Percentiles rank a stretch among this genome's conserved stretches.
Evolutionary conservation across 2,329 filamentous ascomycete genomes (phyloP).

Genomic region (Diaporthe velutina): DNA sequence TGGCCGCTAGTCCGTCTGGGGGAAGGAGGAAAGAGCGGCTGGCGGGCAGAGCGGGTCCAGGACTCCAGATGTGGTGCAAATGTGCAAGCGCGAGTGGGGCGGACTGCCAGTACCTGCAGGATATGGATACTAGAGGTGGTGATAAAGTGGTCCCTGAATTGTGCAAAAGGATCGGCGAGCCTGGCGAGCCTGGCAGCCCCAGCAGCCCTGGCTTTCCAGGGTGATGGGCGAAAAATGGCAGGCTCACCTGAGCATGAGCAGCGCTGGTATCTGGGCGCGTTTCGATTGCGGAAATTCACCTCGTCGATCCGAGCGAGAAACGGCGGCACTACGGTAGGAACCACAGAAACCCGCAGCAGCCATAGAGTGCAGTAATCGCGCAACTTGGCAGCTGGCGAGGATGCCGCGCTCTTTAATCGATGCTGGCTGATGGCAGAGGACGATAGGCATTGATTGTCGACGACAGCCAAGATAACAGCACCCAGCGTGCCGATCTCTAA

Average conservation of each 20-base stretch:
- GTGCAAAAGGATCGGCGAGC: conserved; percentile 16
- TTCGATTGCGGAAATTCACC: conserved; percentile 23
- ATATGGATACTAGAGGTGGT: background rate
- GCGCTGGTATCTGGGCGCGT: conserved; percentile 16
- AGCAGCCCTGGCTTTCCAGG: conserved; percentile 1
- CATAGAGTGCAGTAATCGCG: conserved; percentile 9
- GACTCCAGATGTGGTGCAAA: conserved; percentile 2
- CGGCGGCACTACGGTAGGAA: background rate
- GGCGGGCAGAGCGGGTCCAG: conserved; percentile 22
- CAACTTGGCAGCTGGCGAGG: conserved; percentile 18
- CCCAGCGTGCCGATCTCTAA: conserved; percentile 3
- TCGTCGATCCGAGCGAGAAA: conserved; percentile 13
- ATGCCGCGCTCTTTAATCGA: conserved; percentile 26
- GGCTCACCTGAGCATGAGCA: conserved; percentile 30
- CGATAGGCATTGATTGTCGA: conserved; percentile 16
- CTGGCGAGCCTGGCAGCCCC: background rate
- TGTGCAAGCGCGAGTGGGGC: background rate
- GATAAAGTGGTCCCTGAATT: conserved; percentile 23
- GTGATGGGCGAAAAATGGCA: conserved; percentile 10
- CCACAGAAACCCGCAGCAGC: background rate
- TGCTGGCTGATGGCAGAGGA: background rate
- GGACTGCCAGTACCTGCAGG: conserved; percentile 13
- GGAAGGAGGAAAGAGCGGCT: background rate
- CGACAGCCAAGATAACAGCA: conserved; percentile 7
- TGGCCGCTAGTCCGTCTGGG: conserved; percentile 20